Evolutionary conservation across 768 basidiomycete species (phyloP), one percentile per base, ranked within the genome.

Genomic region (Termitomyces sp.): DNA sequence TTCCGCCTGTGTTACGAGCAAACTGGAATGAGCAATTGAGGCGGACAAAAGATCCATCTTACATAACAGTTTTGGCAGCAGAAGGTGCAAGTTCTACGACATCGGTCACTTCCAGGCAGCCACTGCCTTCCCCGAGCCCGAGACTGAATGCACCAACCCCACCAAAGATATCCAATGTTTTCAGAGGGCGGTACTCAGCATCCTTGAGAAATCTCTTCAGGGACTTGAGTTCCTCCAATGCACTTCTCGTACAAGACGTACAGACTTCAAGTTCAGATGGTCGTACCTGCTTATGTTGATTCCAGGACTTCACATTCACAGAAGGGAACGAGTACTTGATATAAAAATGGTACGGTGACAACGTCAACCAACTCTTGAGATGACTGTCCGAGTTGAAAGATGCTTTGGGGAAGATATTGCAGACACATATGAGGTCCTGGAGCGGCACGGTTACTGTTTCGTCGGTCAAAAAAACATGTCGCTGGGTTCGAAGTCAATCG

Each of bases 61-160:
- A 87, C 91, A 70, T 71, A 15, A 87, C 71, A 1, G 90, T 89
- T 56, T 71, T 70, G 0, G 86, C 85, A 8, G 91, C 87, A 65
- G 86, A 87, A 0, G 89, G 88, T n/a, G 81, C 74, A 21, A 89
- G 84, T 61, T 93, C 91, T 44, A 91, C 69, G 0, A 84, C 80
- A 70, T 88, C 82, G 0, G 82, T 84, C 4, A 88, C 63, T 57
- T 80, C 76, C 50, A 88, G 60, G 51, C 79, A 82, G 4, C 74
- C 67, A 53, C 78, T 83, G 2, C 77, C 73, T 40, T 80, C 71
- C 15, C 78, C 77, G 69, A 90, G 68, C 0, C 80, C 87, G 19
- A 78, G 66, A 50, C 79, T 79, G 64, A 91, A 87, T 3, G 86
- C 83, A 5, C 88, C 87, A 14, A 75, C 77, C 7, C 80, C 81